A percentile compares a stretch with the other conserved stretches of the same genome.
phyloP scores from a whole-genome alignment of 495 filamentous ascomycete species.

The Annulohypoxylon bovei region DNA sequence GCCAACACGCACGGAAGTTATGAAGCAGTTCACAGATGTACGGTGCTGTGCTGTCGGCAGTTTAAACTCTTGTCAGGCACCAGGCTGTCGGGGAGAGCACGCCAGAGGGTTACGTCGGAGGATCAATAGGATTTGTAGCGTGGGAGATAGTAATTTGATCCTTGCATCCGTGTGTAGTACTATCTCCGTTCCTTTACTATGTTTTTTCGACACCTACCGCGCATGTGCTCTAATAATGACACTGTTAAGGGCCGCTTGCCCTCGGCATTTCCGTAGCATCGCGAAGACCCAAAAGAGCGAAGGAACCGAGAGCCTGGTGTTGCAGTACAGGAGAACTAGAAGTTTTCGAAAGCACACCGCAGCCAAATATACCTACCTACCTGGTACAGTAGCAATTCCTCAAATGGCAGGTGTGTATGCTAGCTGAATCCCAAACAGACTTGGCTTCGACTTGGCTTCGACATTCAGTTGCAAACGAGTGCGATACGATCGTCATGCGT shows the following conservation, averaged over 20 bases:
- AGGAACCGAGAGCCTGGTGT: conserved; percentile 23
- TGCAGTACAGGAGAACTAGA: conserved; percentile 5
- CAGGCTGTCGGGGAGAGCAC: conserved; percentile 23
- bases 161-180: conserved; percentile 19
- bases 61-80: conserved; percentile 28
- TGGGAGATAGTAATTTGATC: conserved; percentile 33
- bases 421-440: conserved; percentile 33
- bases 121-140: conserved; percentile 41
- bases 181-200: conserved; percentile 10
- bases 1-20: background rate
- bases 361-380: conserved; percentile 13
- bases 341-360: conserved; percentile 24
- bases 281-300: conserved; percentile 12
- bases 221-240: conserved; percentile 5
- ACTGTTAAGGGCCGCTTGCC: background rate
- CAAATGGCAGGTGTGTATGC: conserved; percentile 33
- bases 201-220: conserved; percentile 1
- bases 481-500: conserved; percentile 22
- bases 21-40: conserved; percentile 5
- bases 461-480: conserved; percentile 15
- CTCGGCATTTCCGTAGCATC: conserved; percentile 24
- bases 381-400: conserved; percentile 14
- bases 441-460: conserved; percentile 7
- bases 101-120: conserved; percentile 31
- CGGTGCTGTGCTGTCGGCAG: conserved; percentile 17